A percentile compares a stretch with the other conserved stretches of the same genome.
Conservation (phyloP, 2,329 filamentous ascomycete species). For the Colletotrichum brevisporum region DNA sequence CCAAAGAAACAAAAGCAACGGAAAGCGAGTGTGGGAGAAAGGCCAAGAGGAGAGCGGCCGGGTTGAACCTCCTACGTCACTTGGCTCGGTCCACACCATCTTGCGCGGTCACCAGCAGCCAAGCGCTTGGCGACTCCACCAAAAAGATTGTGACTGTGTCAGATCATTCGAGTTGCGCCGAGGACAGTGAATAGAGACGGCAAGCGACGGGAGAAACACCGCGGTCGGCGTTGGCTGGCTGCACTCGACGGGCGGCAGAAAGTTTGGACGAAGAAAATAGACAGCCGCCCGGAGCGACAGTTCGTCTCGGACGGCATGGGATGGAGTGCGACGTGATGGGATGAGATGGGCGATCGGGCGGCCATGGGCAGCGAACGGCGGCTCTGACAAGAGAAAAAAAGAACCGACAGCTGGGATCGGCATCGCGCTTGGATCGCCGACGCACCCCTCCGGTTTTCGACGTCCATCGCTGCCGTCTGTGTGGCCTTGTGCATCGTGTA, state of each 20-base stretch:
- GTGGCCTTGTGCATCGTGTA: neutral
- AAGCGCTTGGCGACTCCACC: conserved; percentile 39
- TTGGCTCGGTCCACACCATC: conserved; percentile 37
- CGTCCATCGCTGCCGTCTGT: conserved; percentile 20
- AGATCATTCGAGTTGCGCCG: conserved; percentile 19
- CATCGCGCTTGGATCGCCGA: conserved; percentile 38
- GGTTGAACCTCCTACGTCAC: conserved; percentile 38
- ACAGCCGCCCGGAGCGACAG: conserved; percentile 28
- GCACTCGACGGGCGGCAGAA: neutral
- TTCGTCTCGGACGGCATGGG: conserved; percentile 16
- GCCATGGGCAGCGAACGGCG: conserved; percentile 6
- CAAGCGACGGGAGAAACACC: neutral
- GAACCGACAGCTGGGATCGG: conserved; percentile 32
- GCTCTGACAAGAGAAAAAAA: conserved; percentile 31
- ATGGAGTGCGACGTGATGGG: conserved; percentile 10
- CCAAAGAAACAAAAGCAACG: neutral
- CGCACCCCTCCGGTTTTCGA: conserved; percentile 9
- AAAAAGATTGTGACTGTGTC: conserved; percentile 32
- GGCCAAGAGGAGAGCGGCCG: conserved; percentile 13
- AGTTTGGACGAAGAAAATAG: neutral
- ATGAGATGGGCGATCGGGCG: conserved; percentile 11
- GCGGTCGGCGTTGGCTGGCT: neutral
- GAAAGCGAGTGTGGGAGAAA: neutral
- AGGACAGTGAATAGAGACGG: conserved; percentile 1
- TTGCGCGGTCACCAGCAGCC: conserved; percentile 37